Evolutionary conservation across 371 early-diverging fungal genomes (phyloP), one percentile per base, ranked within the genome.

Genomic region (Zychaea mexicana): DNA sequence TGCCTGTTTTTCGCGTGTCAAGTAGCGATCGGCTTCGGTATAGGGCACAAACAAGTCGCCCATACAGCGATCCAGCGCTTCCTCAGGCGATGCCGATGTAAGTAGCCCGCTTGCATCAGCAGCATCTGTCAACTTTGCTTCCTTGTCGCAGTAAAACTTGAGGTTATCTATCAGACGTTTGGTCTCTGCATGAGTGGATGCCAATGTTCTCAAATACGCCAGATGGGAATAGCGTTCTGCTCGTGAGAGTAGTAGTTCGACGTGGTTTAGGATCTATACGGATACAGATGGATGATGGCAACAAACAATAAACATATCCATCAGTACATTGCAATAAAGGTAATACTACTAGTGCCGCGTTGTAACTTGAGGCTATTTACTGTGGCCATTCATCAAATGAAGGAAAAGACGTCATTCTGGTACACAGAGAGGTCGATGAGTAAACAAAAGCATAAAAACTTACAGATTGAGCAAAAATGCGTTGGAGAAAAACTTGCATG

Each of bases 391-490:
- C n/a, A n/a, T n/a, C n/a, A n/a, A n/a, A n/a, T n/a, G 12, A 33
- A 8, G 33, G 33, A 33, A 33, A 8, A 12, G 33, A 33, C 5
- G 33, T 33, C 33, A 33, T 33, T 33, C 8, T 5, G 33, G 33
- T 5, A 33, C 8, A 33, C 8, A 8, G 33, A 12, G 12, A 33
- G 12, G 33, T 6, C 3, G 4, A 12, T 3, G 17, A 30, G 0
- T 30, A 27, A 27, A 15, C 22, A 52, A 22, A 28, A 8, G 24
- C 10, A 17, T 3, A 57, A 24, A 32, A 15, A 70, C 75, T 67
- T 87, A 96, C 94, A 45, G 96, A 90, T 81, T 98, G 97, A 56
- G 94, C 96, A 85, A 97, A 98, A 2, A 97, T 89, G 42, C 98
- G 88, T 66, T 96, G 96, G 26, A 97, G 78, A 60, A 98, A 92